A percentile compares a stretch with the other conserved stretches of the same genome.
Evolutionary conservation across 2,329 filamentous ascomycete species (phyloP).

Genomic region (Diplocarpon rosae): DNA sequence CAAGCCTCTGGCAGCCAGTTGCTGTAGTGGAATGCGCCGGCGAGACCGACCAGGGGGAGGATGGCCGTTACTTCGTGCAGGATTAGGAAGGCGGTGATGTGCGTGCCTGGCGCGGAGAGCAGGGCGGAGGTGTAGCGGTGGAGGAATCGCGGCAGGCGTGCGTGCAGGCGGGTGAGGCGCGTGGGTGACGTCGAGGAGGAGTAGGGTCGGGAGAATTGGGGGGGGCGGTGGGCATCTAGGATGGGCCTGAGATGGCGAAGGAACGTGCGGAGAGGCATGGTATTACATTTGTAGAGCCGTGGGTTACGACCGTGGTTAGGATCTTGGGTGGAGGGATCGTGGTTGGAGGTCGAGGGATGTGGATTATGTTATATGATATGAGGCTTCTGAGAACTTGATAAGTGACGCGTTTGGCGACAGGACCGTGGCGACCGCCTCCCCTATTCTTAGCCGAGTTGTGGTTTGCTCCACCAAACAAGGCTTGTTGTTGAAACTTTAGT

Average conservation of each 20-base stretch:
- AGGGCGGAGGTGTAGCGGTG: conserved; percentile 60
- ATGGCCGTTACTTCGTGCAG: conserved; percentile 89
- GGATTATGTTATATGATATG: conserved; percentile 27
- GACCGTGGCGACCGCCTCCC: too few species aligned
- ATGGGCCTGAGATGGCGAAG: not conserved
- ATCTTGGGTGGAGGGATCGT: too few species aligned
- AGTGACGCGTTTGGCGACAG: not conserved
- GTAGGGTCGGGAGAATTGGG: not conserved
- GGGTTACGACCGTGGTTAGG: too few species aligned
- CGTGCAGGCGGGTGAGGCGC: conserved; percentile 16
- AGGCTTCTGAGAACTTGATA: conserved; percentile 25
- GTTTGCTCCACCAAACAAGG: too few species aligned
- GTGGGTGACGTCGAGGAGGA: conserved; percentile 4
- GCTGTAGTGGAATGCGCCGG: conserved; percentile 69
- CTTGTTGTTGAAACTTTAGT: too few species aligned
- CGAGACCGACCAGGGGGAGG: conserved; percentile 64
- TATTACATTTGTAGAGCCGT: not conserved
- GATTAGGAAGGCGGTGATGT: conserved; percentile 76
- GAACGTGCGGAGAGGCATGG: not conserved
- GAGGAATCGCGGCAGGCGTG: conserved; percentile 45
- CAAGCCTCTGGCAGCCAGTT: conserved; percentile 50
- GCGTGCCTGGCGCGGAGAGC: conserved; percentile 65
- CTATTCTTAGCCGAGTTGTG: too few species aligned
- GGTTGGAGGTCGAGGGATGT: conserved; percentile 9
- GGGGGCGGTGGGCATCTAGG: not conserved